Percentiles rank a stretch among this genome's conserved stretches.
These are phyloP conservation scores for Kwoniella mangroviensis DNA, from an alignment of 768 basidiomycete species.

Conservation along the genomic window DNA sequence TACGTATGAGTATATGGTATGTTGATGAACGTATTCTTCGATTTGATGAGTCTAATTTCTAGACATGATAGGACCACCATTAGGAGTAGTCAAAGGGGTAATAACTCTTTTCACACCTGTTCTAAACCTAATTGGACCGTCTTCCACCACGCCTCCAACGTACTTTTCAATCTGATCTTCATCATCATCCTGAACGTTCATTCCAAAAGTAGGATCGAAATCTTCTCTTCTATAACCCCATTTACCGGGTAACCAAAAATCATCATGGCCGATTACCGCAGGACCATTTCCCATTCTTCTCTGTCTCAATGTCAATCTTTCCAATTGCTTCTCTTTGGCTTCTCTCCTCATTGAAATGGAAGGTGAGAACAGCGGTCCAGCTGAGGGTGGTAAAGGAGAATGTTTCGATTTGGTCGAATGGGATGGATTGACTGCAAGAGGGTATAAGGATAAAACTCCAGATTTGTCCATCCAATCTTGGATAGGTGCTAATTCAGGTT, in stretches of 20 bases:
- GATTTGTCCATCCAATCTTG: conserved; percentile 49
- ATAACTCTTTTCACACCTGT: conserved; percentile 18
- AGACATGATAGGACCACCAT: background rate
- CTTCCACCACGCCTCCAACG: conserved; percentile 35
- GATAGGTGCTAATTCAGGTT: conserved; percentile 40
- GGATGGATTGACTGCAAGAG: conserved; percentile 43
- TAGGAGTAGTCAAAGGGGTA: conserved; percentile 20
- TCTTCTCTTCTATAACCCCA: conserved; percentile 37
- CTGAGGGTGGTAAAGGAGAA: conserved; percentile 29
- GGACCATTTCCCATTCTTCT: conserved; percentile 24
- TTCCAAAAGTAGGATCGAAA: conserved; percentile 25
- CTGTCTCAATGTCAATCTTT: conserved; percentile 26
- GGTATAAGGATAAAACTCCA: conserved; percentile 53
- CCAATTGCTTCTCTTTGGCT: conserved; percentile 32
- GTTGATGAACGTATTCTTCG: too few relatives aligned
- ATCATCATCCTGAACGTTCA: conserved; percentile 4
- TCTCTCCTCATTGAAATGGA: conserved; percentile 26
- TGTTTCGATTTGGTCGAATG: conserved; percentile 20
- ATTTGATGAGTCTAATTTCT: background rate
- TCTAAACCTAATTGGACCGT: conserved; percentile 41
- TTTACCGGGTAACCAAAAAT: conserved; percentile 36
- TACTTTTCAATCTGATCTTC: conserved; percentile 19
- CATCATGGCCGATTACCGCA: background rate
- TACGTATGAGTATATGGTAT: background rate
- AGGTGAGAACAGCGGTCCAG: conserved; percentile 45